Conservation (phyloP, 1,284 basidiomycete species). For the Malassezia caprae region DNA sequence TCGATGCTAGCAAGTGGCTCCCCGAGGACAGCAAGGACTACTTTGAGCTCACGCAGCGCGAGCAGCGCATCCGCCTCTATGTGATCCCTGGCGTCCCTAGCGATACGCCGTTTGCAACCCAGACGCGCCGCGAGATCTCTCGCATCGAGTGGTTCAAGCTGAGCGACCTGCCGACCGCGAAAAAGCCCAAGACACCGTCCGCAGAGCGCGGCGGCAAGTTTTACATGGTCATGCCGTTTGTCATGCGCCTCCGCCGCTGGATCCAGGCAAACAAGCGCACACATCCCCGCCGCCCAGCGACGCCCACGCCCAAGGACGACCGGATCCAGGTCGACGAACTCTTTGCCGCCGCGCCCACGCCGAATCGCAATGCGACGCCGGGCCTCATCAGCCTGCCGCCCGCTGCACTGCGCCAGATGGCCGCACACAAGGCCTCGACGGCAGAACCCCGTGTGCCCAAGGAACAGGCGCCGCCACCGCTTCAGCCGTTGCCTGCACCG, state of each 20-base stretch:
- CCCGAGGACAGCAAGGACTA: conserved; percentile 52
- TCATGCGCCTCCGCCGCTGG: conserved; percentile 50
- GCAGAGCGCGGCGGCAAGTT: conserved; percentile 59
- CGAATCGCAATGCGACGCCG: neutral
- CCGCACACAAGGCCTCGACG: neutral
- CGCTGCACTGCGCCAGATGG: conserved; percentile 5
- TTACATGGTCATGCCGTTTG: conserved; percentile 91
- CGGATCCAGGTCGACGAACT: neutral
- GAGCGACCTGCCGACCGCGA: conserved; percentile 85
- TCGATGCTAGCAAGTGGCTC: conserved; percentile 35
- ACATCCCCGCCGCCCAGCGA: conserved; percentile 20
- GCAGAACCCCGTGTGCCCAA: neutral
- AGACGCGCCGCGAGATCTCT: conserved; percentile 95
- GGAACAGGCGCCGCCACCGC: neutral
- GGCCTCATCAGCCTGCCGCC: conserved; percentile 10
- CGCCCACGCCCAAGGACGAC: neutral
- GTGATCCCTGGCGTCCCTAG: conserved; percentile 85
- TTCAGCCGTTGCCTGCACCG: conserved; percentile 5
- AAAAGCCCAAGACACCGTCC: conserved; percentile 59
- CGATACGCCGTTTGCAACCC: conserved; percentile 77
- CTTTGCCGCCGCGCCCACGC: neutral
- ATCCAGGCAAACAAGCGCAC: conserved; percentile 36
- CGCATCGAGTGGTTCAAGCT: conserved; percentile 94
- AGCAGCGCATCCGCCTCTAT: conserved; percentile 79
- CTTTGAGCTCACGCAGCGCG: conserved; percentile 77